A percentile compares a stretch with the other conserved stretches of the same genome.
Evolutionary conservation across 495 filamentous ascomycete genomes (phyloP).

Genomic region (Immersiella caudata): DNA sequence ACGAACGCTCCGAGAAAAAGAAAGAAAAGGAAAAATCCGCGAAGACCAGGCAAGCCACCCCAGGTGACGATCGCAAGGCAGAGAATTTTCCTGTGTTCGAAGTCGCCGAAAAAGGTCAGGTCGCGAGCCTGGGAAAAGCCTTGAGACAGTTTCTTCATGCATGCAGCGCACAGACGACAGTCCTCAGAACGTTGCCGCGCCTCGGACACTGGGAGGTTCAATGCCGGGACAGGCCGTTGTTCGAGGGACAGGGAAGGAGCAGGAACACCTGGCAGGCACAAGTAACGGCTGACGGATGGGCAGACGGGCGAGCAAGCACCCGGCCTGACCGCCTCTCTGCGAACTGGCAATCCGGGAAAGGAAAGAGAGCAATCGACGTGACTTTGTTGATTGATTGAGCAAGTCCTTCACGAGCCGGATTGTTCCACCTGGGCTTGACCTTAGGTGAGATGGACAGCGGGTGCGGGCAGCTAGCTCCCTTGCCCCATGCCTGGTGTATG

Average conservation of each 20-base stretch:
- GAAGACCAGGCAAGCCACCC: conserved; percentile 4
- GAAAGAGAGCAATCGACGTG: not conserved
- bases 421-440: not conserved
- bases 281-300: not conserved
- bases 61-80: not conserved
- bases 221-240: conserved; percentile 34
- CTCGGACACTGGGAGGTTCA: conserved; percentile 29
- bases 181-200: conserved; percentile 27
- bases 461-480: not conserved
- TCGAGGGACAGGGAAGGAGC: conserved; percentile 22
- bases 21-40: not conserved
- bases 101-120: conserved; percentile 21
- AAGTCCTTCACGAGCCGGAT: not conserved
- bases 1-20: not conserved
- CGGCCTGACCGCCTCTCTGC: conserved; percentile 16
- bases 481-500: not conserved
- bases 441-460: not conserved
- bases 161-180: conserved; percentile 37
- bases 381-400: not conserved
- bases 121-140: conserved; percentile 24
- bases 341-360: conserved; percentile 1
- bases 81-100: conserved; percentile 21
- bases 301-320: conserved; percentile 6
- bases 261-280: not conserved
- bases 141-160: conserved; percentile 33